Evolutionary conservation across 805 yeast species (phyloP), one percentile per base, ranked within the genome.

Genomic region (Ogataea pini): DNA sequence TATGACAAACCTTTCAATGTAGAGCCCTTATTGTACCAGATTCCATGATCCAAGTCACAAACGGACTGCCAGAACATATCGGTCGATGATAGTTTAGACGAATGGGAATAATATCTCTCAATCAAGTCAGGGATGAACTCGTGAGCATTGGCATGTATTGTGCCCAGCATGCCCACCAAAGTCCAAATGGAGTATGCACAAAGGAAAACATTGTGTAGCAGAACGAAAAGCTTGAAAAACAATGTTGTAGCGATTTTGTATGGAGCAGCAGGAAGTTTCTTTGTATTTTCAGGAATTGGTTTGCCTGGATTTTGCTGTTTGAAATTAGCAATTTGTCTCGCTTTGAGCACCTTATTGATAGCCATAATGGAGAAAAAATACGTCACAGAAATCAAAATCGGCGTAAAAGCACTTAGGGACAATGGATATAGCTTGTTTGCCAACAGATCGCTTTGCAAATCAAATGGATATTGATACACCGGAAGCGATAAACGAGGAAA

Each of bases 101-200:
- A 16, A 34, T 42, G 31, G 4, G 51, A 34, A 38, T 53, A 44
- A 51, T 61, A 56, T 13, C 56, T 65, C 25, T 59, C 37, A 25
- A 72, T 56, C 12, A 67, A 42, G 14, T 46, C 48, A 12, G 69
- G 68, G 7, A 73, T 42, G 17, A 66, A 44, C 17, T 60, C 61
- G 33, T 62, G 61, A 4, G 74, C 64, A 49, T 77, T 72, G 41
- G 67, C 63, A 49, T 70, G 63, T 58, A 84, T 77, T 9, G 85
- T 71, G 16, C 68, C 58, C 22, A 76, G 64, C 83, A 84, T 82
- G n/a, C 88, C 87, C 18, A 79, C 40, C 52, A 83, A 83, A 7
- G 89, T 83, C 88, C 88, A 83, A 25, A 76, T 75, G 2, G 88
- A 83, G 66, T 83, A 84, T n/a, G 69, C 68, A 61, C 89, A 83